Evolutionary conservation across 2,329 filamentous ascomycete genomes (phyloP).

Genomic region (Hypoxylon sp.): DNA sequence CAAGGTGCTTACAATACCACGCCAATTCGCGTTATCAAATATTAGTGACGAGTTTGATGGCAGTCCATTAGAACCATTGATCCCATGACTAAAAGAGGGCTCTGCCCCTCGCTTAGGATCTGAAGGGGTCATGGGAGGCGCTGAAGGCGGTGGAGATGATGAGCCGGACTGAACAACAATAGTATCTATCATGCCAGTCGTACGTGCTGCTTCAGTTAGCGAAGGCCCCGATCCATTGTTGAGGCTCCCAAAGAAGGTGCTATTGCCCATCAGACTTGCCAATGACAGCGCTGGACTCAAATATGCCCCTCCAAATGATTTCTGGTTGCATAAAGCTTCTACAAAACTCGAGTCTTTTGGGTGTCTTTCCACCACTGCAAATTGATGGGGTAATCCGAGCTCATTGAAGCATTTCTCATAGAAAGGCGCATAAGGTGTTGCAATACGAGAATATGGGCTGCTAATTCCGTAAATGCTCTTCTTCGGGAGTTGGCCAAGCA

Average conservation of each 20-base stretch:
- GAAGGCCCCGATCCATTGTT: constrained; percentile 62
- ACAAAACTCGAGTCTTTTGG: constrained; percentile 71
- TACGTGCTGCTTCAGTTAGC: constrained; percentile 77
- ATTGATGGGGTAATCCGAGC: constrained; percentile 84
- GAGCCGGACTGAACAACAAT: constrained; percentile 70
- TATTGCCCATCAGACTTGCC: constrained; percentile 66
- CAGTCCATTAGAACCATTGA: constrained; percentile 45
- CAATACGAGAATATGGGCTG: constrained; percentile 68
- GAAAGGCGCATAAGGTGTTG: constrained; percentile 79
- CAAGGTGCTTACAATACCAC: constrained; percentile 82
- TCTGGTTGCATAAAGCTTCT: constrained; percentile 75
- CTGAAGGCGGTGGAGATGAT: constrained; percentile 54
- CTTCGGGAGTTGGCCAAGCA: constrained; percentile 82
- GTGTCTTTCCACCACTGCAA: constrained; percentile 76
- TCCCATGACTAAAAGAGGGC: constrained; percentile 21
- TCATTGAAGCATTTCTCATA: constrained; percentile 87
- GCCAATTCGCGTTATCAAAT: constrained; percentile 86
- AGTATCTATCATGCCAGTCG: constrained; percentile 84
- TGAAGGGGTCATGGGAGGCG: constrained; percentile 57
- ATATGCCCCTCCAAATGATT: constrained; percentile 82
- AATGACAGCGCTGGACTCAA: constrained; percentile 76
- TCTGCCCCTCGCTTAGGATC: constrained; percentile 54
- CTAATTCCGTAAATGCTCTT: constrained; percentile 84
- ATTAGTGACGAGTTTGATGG: constrained; percentile 66
- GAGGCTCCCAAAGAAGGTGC: constrained; percentile 59